These are phyloP conservation scores for Thraustotheca clavata DNA, from an alignment of 352 stramenopile species.

Conservation along the genomic window DNA sequence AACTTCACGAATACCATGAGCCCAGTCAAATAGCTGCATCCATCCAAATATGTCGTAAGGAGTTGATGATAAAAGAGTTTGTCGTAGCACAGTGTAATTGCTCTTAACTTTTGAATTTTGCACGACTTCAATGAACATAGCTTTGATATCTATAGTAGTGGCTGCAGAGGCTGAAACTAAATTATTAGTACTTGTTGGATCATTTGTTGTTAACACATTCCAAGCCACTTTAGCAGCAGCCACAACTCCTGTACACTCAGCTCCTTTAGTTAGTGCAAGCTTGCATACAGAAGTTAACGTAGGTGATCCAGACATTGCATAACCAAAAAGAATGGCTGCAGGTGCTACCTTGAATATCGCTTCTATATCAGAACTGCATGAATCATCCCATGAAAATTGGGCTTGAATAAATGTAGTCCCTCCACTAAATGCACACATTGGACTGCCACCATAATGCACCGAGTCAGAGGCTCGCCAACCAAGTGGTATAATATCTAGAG, in stretches of 20 bases:
- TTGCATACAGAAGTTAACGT: neutral
- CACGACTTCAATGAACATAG: neutral
- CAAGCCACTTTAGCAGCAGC: neutral
- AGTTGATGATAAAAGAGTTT: neutral
- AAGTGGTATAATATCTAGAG: neutral
- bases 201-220: neutral
- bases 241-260: neutral
- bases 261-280: neutral
- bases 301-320: neutral
- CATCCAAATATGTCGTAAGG: neutral
- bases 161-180: no score
- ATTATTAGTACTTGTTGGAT: neutral
- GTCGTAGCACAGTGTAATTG: neutral
- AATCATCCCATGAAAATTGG: neutral
- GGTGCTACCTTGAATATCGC: neutral
- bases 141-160: neutral
- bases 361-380: neutral
- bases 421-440: neutral
- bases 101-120: neutral
- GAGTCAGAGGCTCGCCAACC: neutral
- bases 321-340: neutral
- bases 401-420: neutral
- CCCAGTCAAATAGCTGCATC: conserved; percentile 1
- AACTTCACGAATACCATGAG: neutral
- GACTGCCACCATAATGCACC: neutral